Base-by-base conservation (phyloP, 1,284 basidiomycete species). In the Ceratobasidium sp. region DNA sequence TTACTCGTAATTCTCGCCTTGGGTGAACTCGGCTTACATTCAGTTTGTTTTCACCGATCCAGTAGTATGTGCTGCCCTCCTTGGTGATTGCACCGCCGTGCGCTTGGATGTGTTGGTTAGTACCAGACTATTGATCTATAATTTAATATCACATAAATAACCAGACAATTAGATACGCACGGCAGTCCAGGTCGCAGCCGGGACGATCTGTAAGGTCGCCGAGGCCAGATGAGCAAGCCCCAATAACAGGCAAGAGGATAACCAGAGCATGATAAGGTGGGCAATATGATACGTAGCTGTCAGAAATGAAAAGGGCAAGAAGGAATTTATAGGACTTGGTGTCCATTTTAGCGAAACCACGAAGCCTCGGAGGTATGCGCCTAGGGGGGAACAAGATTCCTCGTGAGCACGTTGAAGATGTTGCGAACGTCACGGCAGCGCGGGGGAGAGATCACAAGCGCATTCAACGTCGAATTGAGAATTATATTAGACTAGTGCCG, bases 1-100 rank as follows among this genome's bases (percentile, higher is more conserved):
- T 26, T 26, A n/a, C 28, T 35, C n/a, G 21, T 30, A 13, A 52
- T 14, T 32, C 47, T 32, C 13, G n/a, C 16, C 11, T 3, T 26
- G 11, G 26, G 35, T 1, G 3, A 32, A 23, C 7, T 21, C 7
- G 61, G 23, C 62, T 13, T 74, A 74, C 73, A 41, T 73, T 73
- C 9, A 72, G 59, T 58, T 74, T 71, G 35, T 74, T 74, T 55
- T 74, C 73, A 4, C 73, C 73, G 21, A 74, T 66, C 61, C 38
- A 62, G 47, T 75, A 75, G 57, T 75, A 75, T 4, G 71, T 63
- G 43, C 61, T 67, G 11, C 73, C 73, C 28, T 54, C 67, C 54
- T 75, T 74, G 47, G 64, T 74, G n/a, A 75, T 74, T 14, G 35
- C 61, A 21, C 74, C 73, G 7, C 75, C 75, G 23, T 75, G 75